A percentile compares a stretch with the other conserved stretches of the same genome.
phyloP scores from a whole-genome alignment of 306 rosid genomes.

The Cucumis melo region DNA sequence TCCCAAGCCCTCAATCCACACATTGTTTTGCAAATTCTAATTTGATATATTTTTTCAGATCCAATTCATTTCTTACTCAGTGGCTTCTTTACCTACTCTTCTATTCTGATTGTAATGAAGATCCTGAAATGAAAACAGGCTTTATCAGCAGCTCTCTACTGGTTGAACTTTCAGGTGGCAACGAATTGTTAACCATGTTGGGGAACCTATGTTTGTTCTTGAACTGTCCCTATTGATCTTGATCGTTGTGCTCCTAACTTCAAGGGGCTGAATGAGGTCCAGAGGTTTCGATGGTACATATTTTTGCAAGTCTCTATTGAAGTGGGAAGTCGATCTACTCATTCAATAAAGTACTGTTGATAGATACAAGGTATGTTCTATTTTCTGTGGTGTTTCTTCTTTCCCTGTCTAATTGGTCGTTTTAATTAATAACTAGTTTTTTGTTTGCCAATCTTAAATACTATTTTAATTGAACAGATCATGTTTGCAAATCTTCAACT shows the following conservation, averaged over 20 bases:
- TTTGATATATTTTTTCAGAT: neutral
- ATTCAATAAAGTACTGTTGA: neutral
- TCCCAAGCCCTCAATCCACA: neutral
- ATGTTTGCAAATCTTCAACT: neutral
- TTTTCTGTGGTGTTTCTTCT: neutral
- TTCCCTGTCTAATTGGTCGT: neutral
- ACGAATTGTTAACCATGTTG: slow-evolving; percentile 16
- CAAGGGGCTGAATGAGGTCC: slow-evolving; percentile 15
- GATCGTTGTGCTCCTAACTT: slow-evolving; percentile 26
- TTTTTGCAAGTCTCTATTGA: neutral
- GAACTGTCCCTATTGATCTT: slow-evolving; percentile 26
- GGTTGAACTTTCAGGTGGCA: slow-evolving; percentile 71
- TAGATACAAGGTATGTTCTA: slow-evolving; percentile 12
- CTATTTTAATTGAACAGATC: neutral
- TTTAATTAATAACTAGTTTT: neutral
- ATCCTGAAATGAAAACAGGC: slow-evolving; percentile 89
- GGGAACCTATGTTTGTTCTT: slow-evolving; percentile 21
- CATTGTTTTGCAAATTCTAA: neutral
- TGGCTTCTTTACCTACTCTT: neutral
- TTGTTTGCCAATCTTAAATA: neutral
- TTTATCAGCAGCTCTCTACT: slow-evolving; percentile 97
- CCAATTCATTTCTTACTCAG: neutral
- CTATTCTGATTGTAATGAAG: slow-evolving; percentile 51
- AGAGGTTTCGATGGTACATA: neutral
- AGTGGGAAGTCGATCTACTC: neutral